Evolutionary conservation across 2,329 filamentous ascomycete genomes (phyloP), one percentile per base, ranked within the genome.

Genomic region (Xylaria polymorpha): DNA sequence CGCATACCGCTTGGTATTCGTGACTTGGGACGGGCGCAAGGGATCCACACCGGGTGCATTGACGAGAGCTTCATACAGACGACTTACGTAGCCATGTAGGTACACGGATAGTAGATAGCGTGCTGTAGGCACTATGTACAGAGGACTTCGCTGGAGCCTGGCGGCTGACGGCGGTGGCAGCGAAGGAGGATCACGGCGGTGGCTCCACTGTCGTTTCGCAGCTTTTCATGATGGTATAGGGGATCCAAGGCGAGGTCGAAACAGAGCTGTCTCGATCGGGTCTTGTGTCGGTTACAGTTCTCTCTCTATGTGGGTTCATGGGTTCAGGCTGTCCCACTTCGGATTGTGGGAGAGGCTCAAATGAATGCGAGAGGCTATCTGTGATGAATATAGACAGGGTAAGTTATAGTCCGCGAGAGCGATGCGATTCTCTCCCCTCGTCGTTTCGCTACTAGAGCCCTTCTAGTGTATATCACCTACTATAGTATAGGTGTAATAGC

Each of bases 221-320:
- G 66, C 35, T 48, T 56, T 70, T 64, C 61, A 68, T 53, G 41
- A 61, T 60, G 41, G 41, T 41, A 48, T 63, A 35, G 55, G 64
- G 39, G 64, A 59, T 61, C 48, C 39, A 62, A 50, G 53, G 53
- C 53, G 35, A 67, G 56, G 55, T 51, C 71, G 66, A 72, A 72
- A 72, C 71, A 66, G 67, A 58, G 61, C 66, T 66, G 72, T 70
- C 70, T 72, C 61, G 68, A 75, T 73, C 64, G 71, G 71, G 74
- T 64, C 65, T 66, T 59, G 64, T 68, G 66, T 68, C 53, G 60
- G 74, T 75, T 75, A 75, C 74, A 76, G 74, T 44, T 61, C 50
- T 64, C 67, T 71, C 70, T 50, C 66, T 50, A 57, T 68, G 55
- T 20, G 29, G 58, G 55, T 56, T 39, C 62, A 37, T 20, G 29